Base-by-base conservation (phyloP, 179 eudicot genomes). In the Patellifolia procumbens region DNA sequence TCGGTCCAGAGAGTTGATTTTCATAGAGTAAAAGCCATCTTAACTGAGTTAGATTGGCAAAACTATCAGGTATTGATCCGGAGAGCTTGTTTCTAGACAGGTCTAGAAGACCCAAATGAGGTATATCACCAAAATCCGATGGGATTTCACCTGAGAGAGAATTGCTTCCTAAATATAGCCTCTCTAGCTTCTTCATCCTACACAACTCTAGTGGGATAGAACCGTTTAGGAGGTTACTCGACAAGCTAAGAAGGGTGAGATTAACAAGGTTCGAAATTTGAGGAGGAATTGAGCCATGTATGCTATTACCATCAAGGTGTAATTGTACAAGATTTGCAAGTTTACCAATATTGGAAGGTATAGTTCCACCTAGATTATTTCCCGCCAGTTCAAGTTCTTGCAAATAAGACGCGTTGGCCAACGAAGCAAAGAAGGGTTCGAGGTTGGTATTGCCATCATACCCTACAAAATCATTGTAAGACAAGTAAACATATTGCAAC, bases 351-450 rank as follows among this genome's bases (percentile, higher is more conserved):
- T 70, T 79, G 76, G 85, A 24, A 72, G 96, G 87, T 61, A 89
- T 55, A 73, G 74, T 80, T 53, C 94, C 94, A n/a, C 90, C 87
- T 26, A 92, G 76, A 49, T 80, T 81, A 48, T 92, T 91, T 53
- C 90, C 92, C 29, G 96, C 89, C 64, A 91, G 76, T 80, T 88
- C 92, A 34, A 92, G 88, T 73, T 89, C 96, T 87, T 89, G 91
- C 84, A 92, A 82, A 81, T 83, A 80, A 45, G 94, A 85, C 15
- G 90, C 83, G 70, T 87, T 91, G 3, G 77, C 72, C 26, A 92
- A 85, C 42, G 92, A 87, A 62, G 86, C 76, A 58, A 91, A 89
- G 74, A 91, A 89, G 3, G 90, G 91, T 28, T 79, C 63, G 37
- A 91, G 91, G 71, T 90, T 82, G 37, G 88, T 86, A 81, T 92